These are phyloP conservation scores for Dillenia turbinata DNA, from an alignment of 164 flowering plant species.

Conservation along the genomic window DNA sequence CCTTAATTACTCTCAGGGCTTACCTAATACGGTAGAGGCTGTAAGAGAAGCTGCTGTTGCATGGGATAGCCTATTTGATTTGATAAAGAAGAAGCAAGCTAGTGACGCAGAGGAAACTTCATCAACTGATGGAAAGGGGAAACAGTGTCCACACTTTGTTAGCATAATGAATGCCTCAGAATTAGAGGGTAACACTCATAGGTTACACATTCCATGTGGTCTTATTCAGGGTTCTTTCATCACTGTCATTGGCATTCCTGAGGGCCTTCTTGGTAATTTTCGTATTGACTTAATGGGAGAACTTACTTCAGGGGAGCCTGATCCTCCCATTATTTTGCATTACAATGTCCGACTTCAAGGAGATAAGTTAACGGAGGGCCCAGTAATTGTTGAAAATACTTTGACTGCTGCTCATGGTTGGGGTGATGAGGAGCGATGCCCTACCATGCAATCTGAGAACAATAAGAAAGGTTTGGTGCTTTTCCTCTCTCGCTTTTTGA, in stretches of 20 bases:
- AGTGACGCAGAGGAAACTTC: slow-evolving; percentile 37
- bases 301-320: slow-evolving; percentile 92
- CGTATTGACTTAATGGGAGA: slow-evolving; percentile 85
- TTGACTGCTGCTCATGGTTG: slow-evolving; percentile 93
- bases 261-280: slow-evolving; percentile 90
- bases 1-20: slow-evolving; percentile 42
- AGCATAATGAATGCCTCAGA: slow-evolving; percentile 56
- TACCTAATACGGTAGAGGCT: slow-evolving; percentile 84
- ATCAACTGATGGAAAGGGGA: slow-evolving; percentile 35
- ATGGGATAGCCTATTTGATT: slow-evolving; percentile 73
- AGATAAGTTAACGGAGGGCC: slow-evolving; percentile 85
- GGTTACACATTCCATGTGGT: slow-evolving; percentile 81
- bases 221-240: slow-evolving; percentile 92
- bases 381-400: slow-evolving; percentile 95
- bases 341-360: slow-evolving; percentile 95
- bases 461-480: slow-evolving; percentile 58
- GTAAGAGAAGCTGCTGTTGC: slow-evolving; percentile 78
- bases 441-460: slow-evolving; percentile 49
- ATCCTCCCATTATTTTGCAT: slow-evolving; percentile 91
- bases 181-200: slow-evolving; percentile 40
- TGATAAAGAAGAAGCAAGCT: slow-evolving; percentile 44
- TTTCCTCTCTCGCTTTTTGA: not conserved
- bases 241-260: slow-evolving; percentile 85
- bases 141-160: slow-evolving; percentile 74
- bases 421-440: slow-evolving; percentile 98